Conservation (phyloP, 208 protist species). For the Naegleria gruberi region DNA sequence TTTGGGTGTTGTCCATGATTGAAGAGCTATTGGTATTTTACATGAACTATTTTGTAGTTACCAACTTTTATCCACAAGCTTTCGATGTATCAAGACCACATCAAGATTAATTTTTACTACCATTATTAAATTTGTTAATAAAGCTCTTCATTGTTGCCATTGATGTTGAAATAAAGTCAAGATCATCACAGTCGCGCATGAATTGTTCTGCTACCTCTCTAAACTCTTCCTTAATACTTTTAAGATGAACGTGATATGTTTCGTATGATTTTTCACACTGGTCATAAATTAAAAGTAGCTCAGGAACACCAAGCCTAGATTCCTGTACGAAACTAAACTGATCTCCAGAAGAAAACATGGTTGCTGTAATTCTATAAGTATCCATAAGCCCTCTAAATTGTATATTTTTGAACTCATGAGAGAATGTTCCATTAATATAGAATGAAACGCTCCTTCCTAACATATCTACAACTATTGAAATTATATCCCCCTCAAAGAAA, state of each 20-base stretch:
- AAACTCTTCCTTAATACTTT: not conserved
- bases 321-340: not conserved
- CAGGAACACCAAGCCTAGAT: not conserved
- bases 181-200: too few relatives aligned
- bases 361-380: not conserved
- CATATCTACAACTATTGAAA: not conserved
- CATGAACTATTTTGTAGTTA: not conserved
- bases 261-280: not conserved
- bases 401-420: not conserved
- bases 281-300: too few relatives aligned
- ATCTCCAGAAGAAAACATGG: not conserved
- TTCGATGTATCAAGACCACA: not conserved
- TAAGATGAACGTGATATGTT: not conserved
- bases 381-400: too few relatives aligned
- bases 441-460: not conserved
- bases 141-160: too few relatives aligned
- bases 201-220: too few relatives aligned
- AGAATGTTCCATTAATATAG: not conserved
- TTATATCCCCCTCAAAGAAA: not conserved
- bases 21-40: not conserved
- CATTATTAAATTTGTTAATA: too few relatives aligned
- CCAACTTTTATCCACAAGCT: not conserved
- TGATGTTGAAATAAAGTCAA: too few relatives aligned
- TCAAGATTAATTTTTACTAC: not conserved
- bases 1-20: not conserved